phyloP scores from a whole-genome alignment of 169 alveolate species.

The Haemoproteus tartakovskyi region DNA sequence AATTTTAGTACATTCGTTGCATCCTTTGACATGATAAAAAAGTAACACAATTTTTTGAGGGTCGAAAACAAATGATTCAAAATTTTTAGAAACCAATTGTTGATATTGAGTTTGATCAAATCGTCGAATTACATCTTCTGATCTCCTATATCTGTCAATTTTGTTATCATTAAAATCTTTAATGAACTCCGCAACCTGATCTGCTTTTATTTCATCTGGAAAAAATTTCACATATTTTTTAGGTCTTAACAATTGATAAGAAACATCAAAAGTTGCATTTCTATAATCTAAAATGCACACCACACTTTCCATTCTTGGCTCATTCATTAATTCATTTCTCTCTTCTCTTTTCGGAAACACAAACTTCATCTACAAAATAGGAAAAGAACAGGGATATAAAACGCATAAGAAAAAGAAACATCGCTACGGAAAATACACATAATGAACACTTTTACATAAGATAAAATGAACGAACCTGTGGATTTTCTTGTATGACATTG shows the following conservation, averaged over 20 bases:
- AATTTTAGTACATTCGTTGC: conserved; percentile 50
- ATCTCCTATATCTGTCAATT: conserved; percentile 7
- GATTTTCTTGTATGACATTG: conserved; percentile 4
- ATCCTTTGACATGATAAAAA: conserved; percentile 57
- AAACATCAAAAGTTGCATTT: conserved; percentile 14
- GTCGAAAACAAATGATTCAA: conserved; percentile 36
- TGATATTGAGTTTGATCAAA: conserved; percentile 15
- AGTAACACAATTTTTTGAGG: conserved; percentile 29
- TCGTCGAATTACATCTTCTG: conserved; percentile 25
- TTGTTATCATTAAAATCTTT: conserved; percentile 18
- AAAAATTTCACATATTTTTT: conserved; percentile 11
- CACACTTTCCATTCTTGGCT: background rate
- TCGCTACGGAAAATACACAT: no score
- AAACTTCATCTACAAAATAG: conserved; percentile 7
- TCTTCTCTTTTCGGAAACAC: conserved; percentile 60
- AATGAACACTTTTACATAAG: background rate
- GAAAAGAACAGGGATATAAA: background rate
- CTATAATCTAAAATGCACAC: conserved; percentile 23
- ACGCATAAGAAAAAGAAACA: no score
- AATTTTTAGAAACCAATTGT: conserved; percentile 30
- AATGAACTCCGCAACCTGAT: background rate
- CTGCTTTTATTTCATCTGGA: conserved; percentile 4
- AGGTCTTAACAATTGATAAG: conserved; percentile 8
- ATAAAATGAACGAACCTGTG: background rate
- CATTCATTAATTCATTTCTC: background rate